Conservation (phyloP, 495 filamentous ascomycete species). For the Immersiella caudata region DNA sequence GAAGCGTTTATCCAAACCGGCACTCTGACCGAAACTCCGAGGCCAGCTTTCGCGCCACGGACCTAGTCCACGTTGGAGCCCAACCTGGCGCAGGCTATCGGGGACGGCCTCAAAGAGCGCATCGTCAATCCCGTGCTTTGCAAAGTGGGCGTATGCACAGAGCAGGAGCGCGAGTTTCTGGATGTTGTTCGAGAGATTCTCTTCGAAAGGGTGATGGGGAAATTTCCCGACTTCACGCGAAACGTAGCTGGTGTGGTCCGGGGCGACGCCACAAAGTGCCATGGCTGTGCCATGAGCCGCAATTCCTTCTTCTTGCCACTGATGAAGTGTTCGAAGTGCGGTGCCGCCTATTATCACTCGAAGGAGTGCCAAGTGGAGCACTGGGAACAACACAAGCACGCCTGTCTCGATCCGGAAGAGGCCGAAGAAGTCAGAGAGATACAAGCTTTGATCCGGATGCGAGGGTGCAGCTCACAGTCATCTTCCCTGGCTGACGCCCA, state of each 20-base stretch:
- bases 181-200: background rate
- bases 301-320: slow-evolving; percentile 12
- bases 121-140: slow-evolving; percentile 17
- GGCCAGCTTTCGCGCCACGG: slow-evolving; percentile 10
- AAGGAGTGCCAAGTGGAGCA: slow-evolving; percentile 4
- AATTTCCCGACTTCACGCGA: background rate
- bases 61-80: slow-evolving; percentile 18
- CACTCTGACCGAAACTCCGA: too few species aligned
- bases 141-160: slow-evolving; percentile 16
- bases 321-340: slow-evolving; percentile 4
- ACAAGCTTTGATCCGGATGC: background rate
- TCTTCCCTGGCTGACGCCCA: background rate
- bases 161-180: background rate
- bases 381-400: slow-evolving; percentile 6
- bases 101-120: slow-evolving; percentile 9
- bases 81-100: slow-evolving; percentile 1
- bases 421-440: slow-evolving; percentile 16
- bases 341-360: slow-evolving; percentile 7
- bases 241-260: background rate
- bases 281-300: slow-evolving; percentile 1
- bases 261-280: slow-evolving; percentile 6
- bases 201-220: background rate
- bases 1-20: slow-evolving; percentile 2
- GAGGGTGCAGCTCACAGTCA: too few species aligned
- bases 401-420: background rate